These are phyloP conservation scores for Aureobasidium sp. DNA, from an alignment of 2,329 filamentous ascomycete genomes.

Conservation along the genomic window DNA sequence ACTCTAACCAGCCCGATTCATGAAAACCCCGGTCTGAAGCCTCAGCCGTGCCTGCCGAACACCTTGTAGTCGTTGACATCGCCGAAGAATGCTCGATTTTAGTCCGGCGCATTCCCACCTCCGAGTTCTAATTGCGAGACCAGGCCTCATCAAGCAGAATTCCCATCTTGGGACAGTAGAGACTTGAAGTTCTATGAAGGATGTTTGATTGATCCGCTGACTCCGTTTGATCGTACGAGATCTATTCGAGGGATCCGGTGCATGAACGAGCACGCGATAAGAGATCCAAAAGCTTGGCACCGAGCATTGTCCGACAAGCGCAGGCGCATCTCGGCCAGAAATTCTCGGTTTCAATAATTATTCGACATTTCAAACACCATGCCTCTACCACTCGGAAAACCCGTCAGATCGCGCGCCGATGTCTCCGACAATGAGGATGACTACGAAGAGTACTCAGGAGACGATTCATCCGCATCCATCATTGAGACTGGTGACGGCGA, in stretches of 20 bases:
- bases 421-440: slow-evolving; percentile 13
- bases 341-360: background rate
- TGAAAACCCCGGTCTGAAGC: background rate
- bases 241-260: background rate
- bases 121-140: background rate
- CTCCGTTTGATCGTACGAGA: background rate
- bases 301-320: background rate
- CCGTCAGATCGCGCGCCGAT: slow-evolving; percentile 15
- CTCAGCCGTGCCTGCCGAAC: background rate
- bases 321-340: background rate
- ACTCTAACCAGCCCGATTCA: background rate
- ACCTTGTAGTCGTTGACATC: background rate
- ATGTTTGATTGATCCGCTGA: background rate
- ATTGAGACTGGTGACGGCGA: slow-evolving; percentile 30
- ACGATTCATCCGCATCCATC: slow-evolving; percentile 32
- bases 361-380: background rate
- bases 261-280: background rate
- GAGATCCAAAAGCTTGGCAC: background rate
- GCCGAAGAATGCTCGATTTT: background rate
- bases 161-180: too few species aligned
- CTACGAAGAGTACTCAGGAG: slow-evolving; percentile 21
- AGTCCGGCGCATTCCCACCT: background rate
- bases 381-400: slow-evolving; percentile 16
- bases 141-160: too few species aligned
- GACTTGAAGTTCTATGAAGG: background rate